Evolutionary conservation across 768 basidiomycete species (phyloP).

Genomic region (Coprinopsis cinerea): DNA sequence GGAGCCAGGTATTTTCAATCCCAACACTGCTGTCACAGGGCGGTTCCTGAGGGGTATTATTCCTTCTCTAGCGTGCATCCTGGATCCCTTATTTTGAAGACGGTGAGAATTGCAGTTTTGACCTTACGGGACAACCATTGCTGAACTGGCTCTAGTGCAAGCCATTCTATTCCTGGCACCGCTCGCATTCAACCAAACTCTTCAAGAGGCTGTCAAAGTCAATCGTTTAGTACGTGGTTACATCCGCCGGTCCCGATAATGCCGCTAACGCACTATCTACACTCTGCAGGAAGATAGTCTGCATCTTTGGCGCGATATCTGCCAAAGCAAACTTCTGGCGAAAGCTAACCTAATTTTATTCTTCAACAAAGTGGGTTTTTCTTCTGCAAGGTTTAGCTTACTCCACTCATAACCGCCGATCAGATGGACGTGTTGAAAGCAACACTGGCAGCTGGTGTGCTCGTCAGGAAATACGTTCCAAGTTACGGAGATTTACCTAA

Average conservation of each 20-base stretch:
- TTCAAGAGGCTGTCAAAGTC: conserved; percentile 60
- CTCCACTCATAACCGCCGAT: not conserved
- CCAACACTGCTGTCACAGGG: not conserved
- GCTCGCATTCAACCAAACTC: conserved; percentile 64
- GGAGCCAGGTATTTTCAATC: conserved; percentile 36
- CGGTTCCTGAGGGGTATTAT: conserved; percentile 5
- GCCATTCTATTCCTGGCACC: conserved; percentile 83
- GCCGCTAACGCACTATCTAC: not conserved
- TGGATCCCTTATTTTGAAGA: conserved; percentile 82
- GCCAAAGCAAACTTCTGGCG: conserved; percentile 53
- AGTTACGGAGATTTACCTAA: conserved; percentile 56
- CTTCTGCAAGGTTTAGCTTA: not conserved
- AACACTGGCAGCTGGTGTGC: conserved; percentile 50
- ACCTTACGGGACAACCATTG: too few species aligned
- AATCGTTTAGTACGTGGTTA: conserved; percentile 50
- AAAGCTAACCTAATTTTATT: conserved; percentile 66
- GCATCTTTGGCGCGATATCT: conserved; percentile 64
- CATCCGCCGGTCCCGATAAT: not conserved
- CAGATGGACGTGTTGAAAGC: conserved; percentile 49
- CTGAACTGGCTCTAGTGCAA: conserved; percentile 39
- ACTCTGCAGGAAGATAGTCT: conserved; percentile 63
- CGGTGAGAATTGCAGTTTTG: conserved; percentile 25
- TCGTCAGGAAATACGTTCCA: conserved; percentile 54
- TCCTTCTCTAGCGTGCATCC: conserved; percentile 35
- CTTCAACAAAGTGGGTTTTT: conserved; percentile 56